These are phyloP conservation scores for Isabelozyma heimii DNA, from an alignment of 805 yeast species.

Conservation along the genomic window DNA sequence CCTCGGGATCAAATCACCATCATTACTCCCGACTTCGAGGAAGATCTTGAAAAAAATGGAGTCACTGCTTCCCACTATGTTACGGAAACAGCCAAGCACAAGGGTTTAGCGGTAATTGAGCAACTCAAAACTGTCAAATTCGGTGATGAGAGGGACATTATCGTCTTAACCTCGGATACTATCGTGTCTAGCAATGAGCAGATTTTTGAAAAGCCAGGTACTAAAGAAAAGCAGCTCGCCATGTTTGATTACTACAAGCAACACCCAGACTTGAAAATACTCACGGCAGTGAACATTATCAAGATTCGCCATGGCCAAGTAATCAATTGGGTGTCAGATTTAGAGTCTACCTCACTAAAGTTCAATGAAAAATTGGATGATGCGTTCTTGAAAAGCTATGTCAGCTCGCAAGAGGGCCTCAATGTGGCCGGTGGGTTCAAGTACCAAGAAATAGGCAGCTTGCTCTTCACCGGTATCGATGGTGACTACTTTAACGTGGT, in stretches of 20 bases:
- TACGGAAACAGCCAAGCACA: conserved; percentile 61
- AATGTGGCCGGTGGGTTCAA: conserved; percentile 92
- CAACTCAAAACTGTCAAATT: conserved; percentile 18
- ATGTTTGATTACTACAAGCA: conserved; percentile 25
- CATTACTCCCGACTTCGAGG: conserved; percentile 67
- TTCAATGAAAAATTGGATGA: conserved; percentile 45
- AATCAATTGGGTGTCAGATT: conserved; percentile 3
- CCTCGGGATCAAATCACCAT: conserved; percentile 37
- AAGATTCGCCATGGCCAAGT: conserved; percentile 8
- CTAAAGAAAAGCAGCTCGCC: conserved; percentile 21
- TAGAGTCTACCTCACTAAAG: conserved; percentile 45
- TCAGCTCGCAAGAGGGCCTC: conserved; percentile 67
- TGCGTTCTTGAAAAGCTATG: conserved; percentile 59
- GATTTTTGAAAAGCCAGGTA: conserved; percentile 76
- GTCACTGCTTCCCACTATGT: conserved; percentile 59
- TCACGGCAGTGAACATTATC: conserved; percentile 32
- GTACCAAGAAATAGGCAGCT: conserved; percentile 71
- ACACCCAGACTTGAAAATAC: conserved; percentile 23
- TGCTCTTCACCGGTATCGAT: conserved; percentile 56
- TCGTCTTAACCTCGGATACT: conserved; percentile 75
- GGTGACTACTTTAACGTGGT: conserved; percentile 89
- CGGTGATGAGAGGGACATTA: conserved; percentile 1
- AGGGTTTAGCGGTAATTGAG: conserved; percentile 61
- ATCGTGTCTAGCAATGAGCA: conserved; percentile 55
- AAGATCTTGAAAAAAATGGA: conserved; percentile 59